Base-by-base conservation (phyloP, 2,329 filamentous ascomycete genomes). In the Zelopaecilomyces penicillatus region DNA sequence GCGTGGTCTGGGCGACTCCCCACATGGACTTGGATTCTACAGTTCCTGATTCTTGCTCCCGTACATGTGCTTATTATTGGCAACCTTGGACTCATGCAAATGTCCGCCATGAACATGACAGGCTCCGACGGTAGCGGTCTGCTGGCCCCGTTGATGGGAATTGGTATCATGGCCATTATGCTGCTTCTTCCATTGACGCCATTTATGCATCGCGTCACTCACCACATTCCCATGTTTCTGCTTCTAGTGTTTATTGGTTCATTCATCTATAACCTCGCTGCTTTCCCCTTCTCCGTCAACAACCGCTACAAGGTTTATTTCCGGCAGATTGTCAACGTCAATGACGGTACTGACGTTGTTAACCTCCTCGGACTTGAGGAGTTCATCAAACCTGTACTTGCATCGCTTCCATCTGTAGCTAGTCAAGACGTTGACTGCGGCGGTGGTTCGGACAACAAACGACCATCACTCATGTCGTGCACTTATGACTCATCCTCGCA, bases 231-330 rank as follows among this genome's bases (percentile, higher is more conserved):
- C 0, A 68, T 83, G 0, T 82, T 95, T 54, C 64, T 96, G 11
- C 71, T 94, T 29, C 59, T 83, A 9, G 68, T 95, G 6, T 87
- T 89, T 49, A 57, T 79, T 27, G 86, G 74, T 30, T 94, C 88
- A 1, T 67, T 94, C 29, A 75, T 90, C 45, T 97, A 95, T 69
- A 95, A 94, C 58, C 76, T 96, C 4, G 67, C 78, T 3, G 87
- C 86, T 2, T 96, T 95, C 63, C 93, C 93, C 0, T 97, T 97
- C 65, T 93, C 87, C 0, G 68, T 77, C 26, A 75, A 80, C 47
- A 85, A 82, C 59, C 78, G 87, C 33, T 80, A 95, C 63, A 97
- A 97, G 64, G 74, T 91, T 39, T 94, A 82, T 64, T 96, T 97
- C 62, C 71, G 86, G 41, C 90, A 98, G 61, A 77, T 78, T 7